Evolutionary conservation across 192 early-diverging fungal genomes (phyloP), one percentile per base, ranked within the genome.

Genomic region (Backusella mclennaniae): DNA sequence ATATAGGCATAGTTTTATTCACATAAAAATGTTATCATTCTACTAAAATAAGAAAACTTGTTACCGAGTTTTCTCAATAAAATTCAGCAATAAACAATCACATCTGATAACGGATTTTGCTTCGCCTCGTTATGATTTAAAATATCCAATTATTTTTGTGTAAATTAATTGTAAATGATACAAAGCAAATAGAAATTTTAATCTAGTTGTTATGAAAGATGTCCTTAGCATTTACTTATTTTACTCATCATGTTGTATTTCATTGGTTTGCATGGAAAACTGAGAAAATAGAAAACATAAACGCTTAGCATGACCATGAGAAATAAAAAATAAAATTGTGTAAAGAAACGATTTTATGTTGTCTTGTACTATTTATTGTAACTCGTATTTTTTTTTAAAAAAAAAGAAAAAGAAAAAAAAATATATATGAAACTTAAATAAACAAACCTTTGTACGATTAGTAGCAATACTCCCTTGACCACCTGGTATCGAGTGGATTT

Each of bases 401-500:
- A 21, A 53, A n/a, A 53, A n/a, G 2, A 33, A 52, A 52, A 52
- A n/a, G n/a, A 52, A 52, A 52, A 21, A 19, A 23, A 4, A 0
- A 0, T 26, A 21, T 19, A 6, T 23, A 56, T 56, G 52, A 56
- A 56, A 56, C 52, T 56, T 56, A 56, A 56, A 56, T 56, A 56
- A 56, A 56, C 21, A 56, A 26, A 56, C 23, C 53, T 21, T 56
- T 56, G 53, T 56, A 56, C 6, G 53, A 23, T 59, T 59, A 59
- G 53, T 59, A 59, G n/a, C 11, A 23, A 26, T 6, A 59, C 56
- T 26, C 56, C 56, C 23, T 59, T 26, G 29, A 59, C 1, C 56
- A 59, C 53, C 53, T 59, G 53, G 53, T 59, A 59, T 59, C 53
- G 21, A 59, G 53, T 59, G 53, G 8, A 23, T 59, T 59, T 59